phyloP scores from a whole-genome alignment of 2,329 filamentous ascomycete species.

The Amesomyces nigricolor region DNA sequence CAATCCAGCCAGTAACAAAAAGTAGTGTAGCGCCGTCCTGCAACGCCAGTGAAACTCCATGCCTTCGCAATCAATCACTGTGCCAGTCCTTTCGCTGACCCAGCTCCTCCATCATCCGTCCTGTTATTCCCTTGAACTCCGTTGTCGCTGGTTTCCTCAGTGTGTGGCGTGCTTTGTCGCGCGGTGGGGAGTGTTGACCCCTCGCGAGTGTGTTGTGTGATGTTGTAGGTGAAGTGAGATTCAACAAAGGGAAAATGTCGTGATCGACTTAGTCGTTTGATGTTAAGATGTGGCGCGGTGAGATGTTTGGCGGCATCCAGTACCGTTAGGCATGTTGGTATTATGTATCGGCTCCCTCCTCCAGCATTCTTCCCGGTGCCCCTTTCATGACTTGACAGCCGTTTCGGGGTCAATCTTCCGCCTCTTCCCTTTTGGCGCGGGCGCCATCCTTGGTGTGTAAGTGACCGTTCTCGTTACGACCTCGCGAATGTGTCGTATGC shows the following conservation, averaged over 20 bases:
- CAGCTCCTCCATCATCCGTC: too few relatives aligned
- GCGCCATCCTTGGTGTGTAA: conserved; percentile 80
- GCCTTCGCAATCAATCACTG: background rate
- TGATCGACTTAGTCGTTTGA: background rate
- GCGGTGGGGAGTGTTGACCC: too few relatives aligned
- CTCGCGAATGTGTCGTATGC: conserved; percentile 69
- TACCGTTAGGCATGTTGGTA: background rate
- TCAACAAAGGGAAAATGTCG: background rate
- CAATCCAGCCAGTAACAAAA: background rate
- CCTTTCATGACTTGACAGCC: conserved; percentile 24
- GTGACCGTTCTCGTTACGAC: conserved; percentile 93
- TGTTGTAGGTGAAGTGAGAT: background rate
- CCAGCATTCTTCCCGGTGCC: background rate
- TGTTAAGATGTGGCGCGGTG: background rate
- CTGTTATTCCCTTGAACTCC: background rate
- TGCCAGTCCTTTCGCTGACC: too few relatives aligned
- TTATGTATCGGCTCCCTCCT: background rate
- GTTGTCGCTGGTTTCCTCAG: too few relatives aligned
- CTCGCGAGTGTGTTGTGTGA: too few relatives aligned
- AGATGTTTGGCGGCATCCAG: background rate
- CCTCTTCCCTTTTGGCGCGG: conserved; percentile 87
- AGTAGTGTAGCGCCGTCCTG: conserved; percentile 9
- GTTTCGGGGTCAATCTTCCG: conserved; percentile 55
- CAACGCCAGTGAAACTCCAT: background rate
- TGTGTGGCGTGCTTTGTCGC: too few relatives aligned